Evolutionary conservation across 805 yeast genomes (phyloP).

Genomic region (Starmerella gropengiesseri): DNA sequence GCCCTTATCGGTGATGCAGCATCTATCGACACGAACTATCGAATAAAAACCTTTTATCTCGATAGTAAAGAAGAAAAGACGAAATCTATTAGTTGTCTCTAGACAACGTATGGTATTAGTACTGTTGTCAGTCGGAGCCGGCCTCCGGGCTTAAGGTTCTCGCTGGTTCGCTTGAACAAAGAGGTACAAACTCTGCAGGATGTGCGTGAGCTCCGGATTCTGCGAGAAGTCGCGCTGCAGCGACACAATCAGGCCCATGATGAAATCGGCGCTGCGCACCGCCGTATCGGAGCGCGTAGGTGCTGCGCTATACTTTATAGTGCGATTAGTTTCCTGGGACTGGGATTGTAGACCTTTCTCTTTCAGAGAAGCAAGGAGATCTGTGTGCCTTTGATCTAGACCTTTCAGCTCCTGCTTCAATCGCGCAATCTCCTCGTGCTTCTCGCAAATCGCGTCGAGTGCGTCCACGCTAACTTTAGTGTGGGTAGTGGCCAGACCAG

Average conservation of each 20-base stretch:
- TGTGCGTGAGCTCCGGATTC: slow-evolving; percentile 12
- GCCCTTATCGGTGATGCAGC: not conserved
- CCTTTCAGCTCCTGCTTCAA: slow-evolving; percentile 1
- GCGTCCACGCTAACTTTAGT: slow-evolving; percentile 15
- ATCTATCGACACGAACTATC: too few relatives aligned
- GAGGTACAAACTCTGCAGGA: slow-evolving; percentile 17
- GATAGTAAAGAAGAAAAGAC: too few relatives aligned
- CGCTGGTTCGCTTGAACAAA: not conserved
- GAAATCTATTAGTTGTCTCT: too few relatives aligned
- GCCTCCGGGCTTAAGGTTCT: too few relatives aligned
- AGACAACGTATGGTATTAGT: too few relatives aligned
- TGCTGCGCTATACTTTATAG: not conserved
- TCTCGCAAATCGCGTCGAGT: slow-evolving; percentile 7
- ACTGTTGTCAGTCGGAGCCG: too few relatives aligned
- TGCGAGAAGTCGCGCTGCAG: slow-evolving; percentile 14
- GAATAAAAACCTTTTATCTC: too few relatives aligned
- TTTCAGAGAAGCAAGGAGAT: slow-evolving; percentile 4
- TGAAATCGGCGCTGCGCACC: slow-evolving; percentile 16
- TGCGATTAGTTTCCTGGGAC: not conserved
- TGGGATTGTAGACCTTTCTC: not conserved
- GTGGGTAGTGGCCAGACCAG: slow-evolving; percentile 9
- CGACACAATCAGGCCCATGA: slow-evolving; percentile 14
- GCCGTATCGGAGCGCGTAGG: not conserved
- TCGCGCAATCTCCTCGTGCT: slow-evolving; percentile 4
- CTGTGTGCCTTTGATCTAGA: slow-evolving; percentile 12